Evolutionary conservation across 352 stramenopile species (phyloP).

Genomic region (Pythium brassicae): DNA sequence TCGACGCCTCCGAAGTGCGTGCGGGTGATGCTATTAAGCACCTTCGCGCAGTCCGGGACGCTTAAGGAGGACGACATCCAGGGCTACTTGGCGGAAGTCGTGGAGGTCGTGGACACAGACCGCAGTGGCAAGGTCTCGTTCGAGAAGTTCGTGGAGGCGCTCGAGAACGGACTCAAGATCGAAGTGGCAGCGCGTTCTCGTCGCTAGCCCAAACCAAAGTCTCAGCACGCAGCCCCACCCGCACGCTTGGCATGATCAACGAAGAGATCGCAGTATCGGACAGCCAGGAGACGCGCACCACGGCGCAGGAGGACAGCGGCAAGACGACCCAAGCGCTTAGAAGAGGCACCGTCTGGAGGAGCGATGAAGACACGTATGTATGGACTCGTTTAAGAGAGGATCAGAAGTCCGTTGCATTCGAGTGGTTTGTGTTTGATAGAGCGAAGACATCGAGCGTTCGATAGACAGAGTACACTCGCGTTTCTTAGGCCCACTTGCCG

Average conservation of each 20-base stretch:
- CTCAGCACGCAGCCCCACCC: neutral
- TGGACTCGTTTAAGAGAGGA: neutral
- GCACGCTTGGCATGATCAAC: neutral
- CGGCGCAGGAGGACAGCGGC: too few species aligned
- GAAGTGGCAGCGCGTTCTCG: too few species aligned
- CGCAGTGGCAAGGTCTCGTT: constrained; percentile 70
- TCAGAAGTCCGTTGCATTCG: too few species aligned
- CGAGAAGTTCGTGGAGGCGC: constrained; percentile 74
- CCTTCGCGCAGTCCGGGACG: constrained; percentile 71
- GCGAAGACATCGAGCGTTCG: too few species aligned
- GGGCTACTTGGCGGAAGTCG: constrained; percentile 69
- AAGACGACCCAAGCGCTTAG: too few species aligned
- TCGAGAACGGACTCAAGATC: constrained; percentile 73
- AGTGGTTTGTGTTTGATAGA: too few species aligned
- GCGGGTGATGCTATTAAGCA: constrained; percentile 69
- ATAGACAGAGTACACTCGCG: too few species aligned
- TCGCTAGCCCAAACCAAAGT: constrained; percentile 7
- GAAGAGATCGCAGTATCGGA: neutral
- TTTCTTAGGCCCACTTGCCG: constrained; percentile 57
- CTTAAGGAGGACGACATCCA: constrained; percentile 69
- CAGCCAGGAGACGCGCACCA: neutral
- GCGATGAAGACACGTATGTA: neutral
- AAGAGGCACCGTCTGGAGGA: too few species aligned
- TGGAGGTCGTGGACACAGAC: constrained; percentile 66
- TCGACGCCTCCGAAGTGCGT: constrained; percentile 79